A percentile compares a stretch with the other conserved stretches of the same genome.
phyloP scores from a whole-genome alignment of 2,329 filamentous ascomycete genomes.

The Paraphaeosphaeria minitans region DNA sequence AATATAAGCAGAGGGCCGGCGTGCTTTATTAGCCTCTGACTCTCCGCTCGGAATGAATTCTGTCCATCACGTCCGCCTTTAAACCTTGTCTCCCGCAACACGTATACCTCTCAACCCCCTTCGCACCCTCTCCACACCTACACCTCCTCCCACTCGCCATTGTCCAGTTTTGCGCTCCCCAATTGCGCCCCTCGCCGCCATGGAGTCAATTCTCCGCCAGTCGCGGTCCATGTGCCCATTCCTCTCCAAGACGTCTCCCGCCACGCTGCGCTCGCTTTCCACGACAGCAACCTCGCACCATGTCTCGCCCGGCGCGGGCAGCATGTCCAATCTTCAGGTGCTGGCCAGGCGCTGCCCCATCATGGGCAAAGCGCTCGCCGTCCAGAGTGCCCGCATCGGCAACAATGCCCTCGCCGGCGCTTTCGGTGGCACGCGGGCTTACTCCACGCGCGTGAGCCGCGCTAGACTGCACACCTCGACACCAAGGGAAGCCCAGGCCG shows the following conservation, averaged over 20 bases:
- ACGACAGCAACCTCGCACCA: conserved; percentile 70
- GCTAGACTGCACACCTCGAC: conserved; percentile 82
- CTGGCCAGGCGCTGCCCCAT: conserved; percentile 94
- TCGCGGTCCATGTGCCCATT: conserved; percentile 98
- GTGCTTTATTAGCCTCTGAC: conserved; percentile 19
- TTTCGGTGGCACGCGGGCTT: conserved; percentile 56
- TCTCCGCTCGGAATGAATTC: conserved; percentile 30
- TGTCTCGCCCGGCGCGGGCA: conserved; percentile 79
- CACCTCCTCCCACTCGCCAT: background rate
- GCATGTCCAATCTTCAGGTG: conserved; percentile 96
- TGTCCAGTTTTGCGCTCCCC: conserved; percentile 1
- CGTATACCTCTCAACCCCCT: background rate
- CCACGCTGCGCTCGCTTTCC: conserved; percentile 87
- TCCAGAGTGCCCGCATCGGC: conserved; percentile 67
- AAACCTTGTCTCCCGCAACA: conserved; percentile 5
- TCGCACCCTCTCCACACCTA: conserved; percentile 10
- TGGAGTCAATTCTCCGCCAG: conserved; percentile 95
- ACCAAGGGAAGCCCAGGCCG: conserved; percentile 75
- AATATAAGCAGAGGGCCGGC: conserved; percentile 36
- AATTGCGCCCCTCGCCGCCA: conserved; percentile 49
- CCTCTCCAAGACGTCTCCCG: conserved; percentile 89
- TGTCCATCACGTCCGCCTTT: conserved; percentile 21
- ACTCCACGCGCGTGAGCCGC: conserved; percentile 60
- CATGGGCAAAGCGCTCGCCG: conserved; percentile 96
- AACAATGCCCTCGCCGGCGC: conserved; percentile 54